A percentile compares a stretch with the other conserved stretches of the same genome.
These are phyloP conservation scores for Fusarium multiceps DNA, from an alignment of 2,329 filamentous ascomycete species.

Conservation along the genomic window DNA sequence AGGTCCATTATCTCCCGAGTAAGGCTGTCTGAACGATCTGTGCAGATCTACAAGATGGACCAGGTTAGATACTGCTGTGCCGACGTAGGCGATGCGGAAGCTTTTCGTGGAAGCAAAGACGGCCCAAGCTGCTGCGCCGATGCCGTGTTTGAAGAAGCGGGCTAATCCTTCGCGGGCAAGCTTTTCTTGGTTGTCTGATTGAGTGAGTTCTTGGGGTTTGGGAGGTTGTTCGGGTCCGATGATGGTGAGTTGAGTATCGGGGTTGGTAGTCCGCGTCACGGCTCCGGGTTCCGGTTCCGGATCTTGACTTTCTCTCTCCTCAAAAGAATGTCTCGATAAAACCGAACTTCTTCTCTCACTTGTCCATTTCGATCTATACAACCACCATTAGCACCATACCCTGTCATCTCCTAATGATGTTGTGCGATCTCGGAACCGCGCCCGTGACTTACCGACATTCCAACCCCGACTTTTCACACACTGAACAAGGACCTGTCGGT, in stretches of 20 bases:
- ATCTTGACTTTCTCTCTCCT: neutral
- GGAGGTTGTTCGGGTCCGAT: slow-evolving; percentile 14
- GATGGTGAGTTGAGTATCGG: neutral
- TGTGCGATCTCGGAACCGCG: slow-evolving; percentile 25
- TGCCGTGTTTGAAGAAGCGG: slow-evolving; percentile 43
- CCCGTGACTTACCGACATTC: slow-evolving; percentile 40
- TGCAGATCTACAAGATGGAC: slow-evolving; percentile 42
- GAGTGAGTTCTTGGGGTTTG: slow-evolving; percentile 10
- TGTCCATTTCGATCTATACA: slow-evolving; percentile 39
- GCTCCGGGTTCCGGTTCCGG: slow-evolving; percentile 25
- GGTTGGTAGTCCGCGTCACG: neutral
- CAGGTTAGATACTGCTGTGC: slow-evolving; percentile 43
- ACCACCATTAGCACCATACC: neutral
- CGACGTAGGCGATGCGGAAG: slow-evolving; percentile 45
- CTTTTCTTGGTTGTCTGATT: slow-evolving; percentile 36
- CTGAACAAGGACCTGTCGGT: slow-evolving; percentile 34
- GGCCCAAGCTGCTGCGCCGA: slow-evolving; percentile 41
- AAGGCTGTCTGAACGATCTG: slow-evolving; percentile 41
- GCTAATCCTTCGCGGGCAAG: slow-evolving; percentile 41
- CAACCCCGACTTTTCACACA: slow-evolving; percentile 42
- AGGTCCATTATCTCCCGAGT: slow-evolving; percentile 15
- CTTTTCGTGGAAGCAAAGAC: slow-evolving; percentile 42
- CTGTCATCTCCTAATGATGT: rapidly evolving
- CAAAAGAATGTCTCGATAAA: slow-evolving; percentile 9
- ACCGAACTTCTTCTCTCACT: slow-evolving; percentile 26